Percentiles rank a stretch among this genome's conserved stretches.
These are phyloP conservation scores for Cercophora sp. DNA, from an alignment of 495 filamentous ascomycete genomes.

Conservation along the genomic window DNA sequence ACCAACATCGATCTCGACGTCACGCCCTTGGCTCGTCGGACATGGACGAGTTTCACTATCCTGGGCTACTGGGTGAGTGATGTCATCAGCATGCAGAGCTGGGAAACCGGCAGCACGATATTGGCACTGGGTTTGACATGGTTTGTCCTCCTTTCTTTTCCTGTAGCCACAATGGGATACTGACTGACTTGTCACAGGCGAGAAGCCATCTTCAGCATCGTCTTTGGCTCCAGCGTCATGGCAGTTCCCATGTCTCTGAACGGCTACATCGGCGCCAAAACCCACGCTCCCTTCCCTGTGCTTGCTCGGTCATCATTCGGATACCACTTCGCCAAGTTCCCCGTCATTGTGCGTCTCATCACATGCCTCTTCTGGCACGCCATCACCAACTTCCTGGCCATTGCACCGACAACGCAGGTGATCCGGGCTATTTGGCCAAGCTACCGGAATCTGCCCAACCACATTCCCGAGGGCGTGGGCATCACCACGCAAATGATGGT, in stretches of 20 bases:
- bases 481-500: conserved; percentile 45
- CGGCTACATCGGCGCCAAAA: conserved; percentile 36
- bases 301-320: conserved; percentile 35
- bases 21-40: conserved; percentile 31
- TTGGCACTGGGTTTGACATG: conserved; percentile 44
- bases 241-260: conserved; percentile 40
- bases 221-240: conserved; percentile 23
- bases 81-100: conserved; percentile 33
- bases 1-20: conserved; percentile 38
- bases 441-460: conserved; percentile 36
- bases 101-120: conserved; percentile 32
- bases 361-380: conserved; percentile 42
- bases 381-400: conserved; percentile 34
- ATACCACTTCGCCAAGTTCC: conserved; percentile 31
- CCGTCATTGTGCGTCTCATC: conserved; percentile 35
- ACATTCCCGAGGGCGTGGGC: conserved; percentile 36
- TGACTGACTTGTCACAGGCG: conserved; percentile 15
- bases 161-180: too few species aligned
- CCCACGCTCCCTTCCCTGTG: conserved; percentile 38
- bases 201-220: conserved; percentile 32
- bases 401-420: conserved; percentile 30
- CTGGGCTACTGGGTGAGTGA: conserved; percentile 42
- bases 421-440: conserved; percentile 38
- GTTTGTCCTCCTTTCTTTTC: too few species aligned
- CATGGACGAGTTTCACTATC: conserved; percentile 34